Base-by-base conservation (phyloP, 2,329 filamentous ascomycete genomes). In the Ilyonectria robusta region DNA sequence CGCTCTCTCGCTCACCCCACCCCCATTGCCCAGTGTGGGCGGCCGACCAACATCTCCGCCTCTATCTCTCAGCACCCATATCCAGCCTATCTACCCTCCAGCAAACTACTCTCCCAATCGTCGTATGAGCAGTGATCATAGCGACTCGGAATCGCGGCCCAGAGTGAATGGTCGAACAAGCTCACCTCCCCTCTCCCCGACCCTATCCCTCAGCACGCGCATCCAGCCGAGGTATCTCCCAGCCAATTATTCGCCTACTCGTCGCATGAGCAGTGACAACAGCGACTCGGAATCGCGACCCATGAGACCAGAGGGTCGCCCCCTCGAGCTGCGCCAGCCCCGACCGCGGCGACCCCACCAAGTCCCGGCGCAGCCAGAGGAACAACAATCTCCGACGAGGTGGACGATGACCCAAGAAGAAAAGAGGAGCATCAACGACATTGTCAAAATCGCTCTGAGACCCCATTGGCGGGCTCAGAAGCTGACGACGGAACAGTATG, bases 401-500 rank as follows among this genome's bases (percentile, higher is more conserved):
- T 78, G 85, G 50, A 76, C 80, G 11, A 88, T 97, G 75, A 92
- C 95, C 1, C 89, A 94, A 26, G 91, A 93, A 70, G 92, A 93
- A 70, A 99, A 99, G 80, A 91, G 93, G 72, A 94, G 91, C 76
- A 92, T 99, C 70, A 95, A 94, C 78, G 91, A 91, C 73, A 94
- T 98, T 81, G 96, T 98, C 73, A 93, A 94, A 70, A 85, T 87
- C 47, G 94, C 93, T 6, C 84, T 99, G 48, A 93, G 93, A 73
- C 94, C 95, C 35, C 89, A 94, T 71, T 98, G 95, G 85, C 88
- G 91, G 69, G 92, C 92, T 47, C 91, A 92, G 73, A 89, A 92
- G 69, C 87, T 98, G 68, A 94, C 91, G 19, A 93, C 94, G 72
- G 93, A 97, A 66, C 92, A 98, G 80, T 99, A 97, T 79, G 95